Base-by-base conservation (phyloP, 331 rosid species). In the Quercus tomentella region DNA sequence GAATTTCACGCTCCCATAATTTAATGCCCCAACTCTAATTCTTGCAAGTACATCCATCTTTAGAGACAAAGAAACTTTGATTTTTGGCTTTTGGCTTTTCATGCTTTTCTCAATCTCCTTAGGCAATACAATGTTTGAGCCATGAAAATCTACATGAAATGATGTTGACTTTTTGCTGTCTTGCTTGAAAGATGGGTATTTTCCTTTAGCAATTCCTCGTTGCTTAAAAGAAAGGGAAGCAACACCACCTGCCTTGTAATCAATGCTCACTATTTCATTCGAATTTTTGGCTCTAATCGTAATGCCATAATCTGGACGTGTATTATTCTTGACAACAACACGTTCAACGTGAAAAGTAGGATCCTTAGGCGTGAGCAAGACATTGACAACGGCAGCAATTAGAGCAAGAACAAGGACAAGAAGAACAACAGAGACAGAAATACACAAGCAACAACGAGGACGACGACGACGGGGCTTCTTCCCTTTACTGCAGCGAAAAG, bases 241-340 rank as follows among this genome's bases (percentile, higher is more conserved):
- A 0, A 1, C 45, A 3, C 92, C 91, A 33, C 89, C 88, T 52
- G 81, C 81, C 61, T 82, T 81, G 61, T 84, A 91, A 18, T 35
- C 49, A n/a, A 89, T 74, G 22, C 74, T 86, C 43, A 78, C 67
- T 0, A 16, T 73, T 1, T 74, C 25, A 51, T 91, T 91, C 3
- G 85, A 51, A 61, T 89, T 93, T 1, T 56, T 10, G 25, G 68
- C 81, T 54, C 76, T 28, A 5, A 93, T 30, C 6, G 37, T 57
- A 3, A 93, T 7, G 6, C 45, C 31, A 61, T 87, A 91, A 30
- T 66, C 21, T 0, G 41, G 67, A 75, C 8, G 21, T 14, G 61
- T 7, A 26, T 70, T 26, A 5, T 20, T 11, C 54, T 35, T 73
- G 56, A 72, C 41, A 45, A 49, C 41, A 21, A 90, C 55, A 3